phyloP scores from a whole-genome alignment of 2,329 filamentous ascomycete genomes.

The Raffaelea ambrosiae region DNA sequence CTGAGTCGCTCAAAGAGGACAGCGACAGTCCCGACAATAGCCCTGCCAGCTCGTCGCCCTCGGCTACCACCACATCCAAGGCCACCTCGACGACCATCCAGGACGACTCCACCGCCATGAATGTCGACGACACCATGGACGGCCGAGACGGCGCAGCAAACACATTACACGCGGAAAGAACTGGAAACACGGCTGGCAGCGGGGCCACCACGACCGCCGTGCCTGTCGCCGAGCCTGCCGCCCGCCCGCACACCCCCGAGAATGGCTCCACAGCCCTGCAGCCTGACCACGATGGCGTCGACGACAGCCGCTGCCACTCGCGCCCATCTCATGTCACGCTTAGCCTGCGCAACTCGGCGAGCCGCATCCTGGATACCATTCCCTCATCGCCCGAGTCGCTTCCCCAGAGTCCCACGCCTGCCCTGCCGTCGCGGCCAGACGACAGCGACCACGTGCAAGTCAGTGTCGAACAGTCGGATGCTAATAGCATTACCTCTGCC shows the following conservation, averaged over 20 bases:
- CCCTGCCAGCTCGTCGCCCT: background rate
- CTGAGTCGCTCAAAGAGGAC: conserved; percentile 20
- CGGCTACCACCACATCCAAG: background rate
- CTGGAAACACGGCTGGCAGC: conserved; percentile 8
- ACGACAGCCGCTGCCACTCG: conserved; percentile 32
- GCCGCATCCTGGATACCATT: conserved; percentile 28
- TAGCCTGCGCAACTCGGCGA: conserved; percentile 42
- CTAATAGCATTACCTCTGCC: conserved; percentile 29
- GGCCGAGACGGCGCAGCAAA: conserved; percentile 17
- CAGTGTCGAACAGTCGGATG: conserved; percentile 38
- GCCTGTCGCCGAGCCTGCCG: conserved; percentile 15
- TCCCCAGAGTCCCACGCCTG: conserved; percentile 17
- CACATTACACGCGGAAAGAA: conserved; percentile 32
- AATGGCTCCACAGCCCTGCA: background rate
- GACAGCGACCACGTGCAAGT: conserved; percentile 3
- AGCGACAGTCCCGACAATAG: background rate
- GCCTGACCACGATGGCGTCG: too few relatives aligned
- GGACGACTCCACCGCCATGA: conserved; percentile 28
- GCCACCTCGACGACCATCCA: conserved; percentile 12
- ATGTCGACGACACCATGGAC: conserved; percentile 22
- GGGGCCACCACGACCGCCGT: conserved; percentile 14
- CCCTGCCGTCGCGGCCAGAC: background rate
- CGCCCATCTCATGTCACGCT: conserved; percentile 45
- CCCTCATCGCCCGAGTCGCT: conserved; percentile 34
- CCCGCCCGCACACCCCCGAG: background rate